phyloP scores from a whole-genome alignment of 2,329 filamentous ascomycete genomes.

The Eutypa lata region DNA sequence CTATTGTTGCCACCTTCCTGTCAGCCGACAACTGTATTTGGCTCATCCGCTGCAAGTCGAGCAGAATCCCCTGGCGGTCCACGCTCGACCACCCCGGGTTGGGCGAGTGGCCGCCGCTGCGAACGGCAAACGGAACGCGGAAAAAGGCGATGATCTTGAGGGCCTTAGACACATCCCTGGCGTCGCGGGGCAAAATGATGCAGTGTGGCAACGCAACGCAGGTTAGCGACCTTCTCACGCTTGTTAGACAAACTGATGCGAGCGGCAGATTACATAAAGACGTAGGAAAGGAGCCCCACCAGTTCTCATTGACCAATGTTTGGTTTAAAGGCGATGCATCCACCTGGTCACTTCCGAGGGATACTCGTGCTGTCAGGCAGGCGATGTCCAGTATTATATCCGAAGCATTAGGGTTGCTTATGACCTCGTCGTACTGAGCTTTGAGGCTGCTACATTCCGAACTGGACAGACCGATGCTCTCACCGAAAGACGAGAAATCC shows the following conservation, averaged over 20 bases:
- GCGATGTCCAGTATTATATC: conserved; percentile 2
- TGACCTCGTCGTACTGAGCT: background rate
- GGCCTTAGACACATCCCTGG: conserved; percentile 5
- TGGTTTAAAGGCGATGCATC: conserved; percentile 3
- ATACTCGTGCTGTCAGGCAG: background rate
- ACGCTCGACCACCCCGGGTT: conserved; percentile 15
- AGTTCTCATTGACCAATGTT: conserved; percentile 4
- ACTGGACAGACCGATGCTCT: conserved; percentile 2
- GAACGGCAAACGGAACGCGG: conserved; percentile 10
- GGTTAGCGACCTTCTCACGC: conserved; percentile 9
- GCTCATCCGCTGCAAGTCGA: conserved; percentile 21
- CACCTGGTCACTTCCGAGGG: conserved; percentile 1
- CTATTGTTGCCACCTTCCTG: conserved; percentile 25
- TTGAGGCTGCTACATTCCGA: background rate
- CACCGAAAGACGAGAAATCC: background rate
- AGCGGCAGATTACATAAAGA: no score
- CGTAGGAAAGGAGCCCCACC: conserved; percentile 2
- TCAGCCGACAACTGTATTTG: conserved; percentile 13
- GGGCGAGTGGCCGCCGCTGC: conserved; percentile 16
- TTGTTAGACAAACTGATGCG: no score
- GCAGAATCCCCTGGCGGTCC: conserved; percentile 11
- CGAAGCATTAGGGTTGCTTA: background rate
- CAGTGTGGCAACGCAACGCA: conserved; percentile 11
- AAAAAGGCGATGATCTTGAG: conserved; percentile 12
- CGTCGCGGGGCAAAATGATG: conserved; percentile 5